Evolutionary conservation across 2,329 filamentous ascomycete genomes (phyloP).

Genomic region (Aspergillus sp.): DNA sequence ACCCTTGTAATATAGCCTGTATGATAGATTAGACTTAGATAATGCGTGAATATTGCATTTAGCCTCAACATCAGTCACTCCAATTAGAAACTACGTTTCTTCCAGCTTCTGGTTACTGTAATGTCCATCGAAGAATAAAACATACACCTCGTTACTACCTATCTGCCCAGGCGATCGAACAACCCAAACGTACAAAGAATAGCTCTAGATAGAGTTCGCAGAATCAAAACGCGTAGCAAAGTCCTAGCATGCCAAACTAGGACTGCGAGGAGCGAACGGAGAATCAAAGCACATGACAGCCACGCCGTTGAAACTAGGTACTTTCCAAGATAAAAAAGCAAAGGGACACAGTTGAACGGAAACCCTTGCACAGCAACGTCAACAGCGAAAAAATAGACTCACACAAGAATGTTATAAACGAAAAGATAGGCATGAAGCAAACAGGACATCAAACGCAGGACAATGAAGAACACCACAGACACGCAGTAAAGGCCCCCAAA

Average conservation of each 20-base stretch:
- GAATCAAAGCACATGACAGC: slow-evolving; percentile 9
- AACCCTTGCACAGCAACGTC: slow-evolving; percentile 5
- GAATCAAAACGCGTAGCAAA: slow-evolving; percentile 6
- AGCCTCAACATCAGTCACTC: too few species aligned
- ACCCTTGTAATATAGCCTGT: slow-evolving; percentile 1
- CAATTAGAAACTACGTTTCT: too few species aligned
- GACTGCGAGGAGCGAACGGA: slow-evolving; percentile 9
- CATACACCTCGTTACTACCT: too few species aligned
- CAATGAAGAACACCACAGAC: slow-evolving; percentile 23
- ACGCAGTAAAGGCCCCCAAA: slow-evolving; percentile 30
- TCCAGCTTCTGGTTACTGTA: too few species aligned
- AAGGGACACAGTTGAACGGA: slow-evolving; percentile 9
- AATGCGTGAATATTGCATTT: neutral
- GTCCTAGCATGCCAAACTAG: slow-evolving; percentile 10
- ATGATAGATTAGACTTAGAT: neutral
- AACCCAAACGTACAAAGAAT: neutral
- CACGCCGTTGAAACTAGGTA: slow-evolving; percentile 25
- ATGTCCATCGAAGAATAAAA: too few species aligned
- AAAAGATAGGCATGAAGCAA: slow-evolving; percentile 23
- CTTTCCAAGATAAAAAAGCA: slow-evolving; percentile 22
- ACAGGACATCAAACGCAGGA: slow-evolving; percentile 5
- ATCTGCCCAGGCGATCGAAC: too few species aligned
- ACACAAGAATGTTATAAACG: slow-evolving; percentile 17
- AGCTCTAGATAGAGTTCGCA: slow-evolving; percentile 1
- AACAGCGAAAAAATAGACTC: slow-evolving; percentile 10